Conservation (phyloP, 2,329 filamentous ascomycete species). For the Cordyceps tenuipes region DNA sequence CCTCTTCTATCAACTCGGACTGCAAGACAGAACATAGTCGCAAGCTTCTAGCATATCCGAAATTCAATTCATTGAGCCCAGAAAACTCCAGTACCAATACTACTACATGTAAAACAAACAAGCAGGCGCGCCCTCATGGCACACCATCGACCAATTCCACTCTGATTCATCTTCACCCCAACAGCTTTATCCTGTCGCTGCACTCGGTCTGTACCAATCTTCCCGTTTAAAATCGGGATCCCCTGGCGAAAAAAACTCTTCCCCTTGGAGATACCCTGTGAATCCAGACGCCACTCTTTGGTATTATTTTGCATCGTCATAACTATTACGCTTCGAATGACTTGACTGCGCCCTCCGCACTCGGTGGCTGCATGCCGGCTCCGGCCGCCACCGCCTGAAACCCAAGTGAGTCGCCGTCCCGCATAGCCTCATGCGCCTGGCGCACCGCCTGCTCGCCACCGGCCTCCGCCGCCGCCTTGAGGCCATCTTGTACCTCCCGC, state of each 20-base stretch:
- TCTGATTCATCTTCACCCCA: background rate
- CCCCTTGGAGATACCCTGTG: background rate
- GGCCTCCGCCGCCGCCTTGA: constrained; percentile 46
- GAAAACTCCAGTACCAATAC: constrained; percentile 12
- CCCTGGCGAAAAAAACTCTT: constrained; percentile 4
- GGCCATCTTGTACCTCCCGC: constrained; percentile 67
- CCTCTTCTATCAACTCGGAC: background rate
- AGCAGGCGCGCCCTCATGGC: background rate
- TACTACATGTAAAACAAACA: constrained; percentile 11
- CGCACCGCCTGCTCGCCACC: constrained; percentile 43
- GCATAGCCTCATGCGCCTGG: constrained; percentile 37
- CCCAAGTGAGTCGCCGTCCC: constrained; percentile 44
- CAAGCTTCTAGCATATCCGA: background rate
- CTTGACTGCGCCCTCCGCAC: constrained; percentile 47
- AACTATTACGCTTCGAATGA: constrained; percentile 43
- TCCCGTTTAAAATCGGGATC: background rate
- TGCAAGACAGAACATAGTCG: background rate
- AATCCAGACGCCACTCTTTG: constrained; percentile 11
- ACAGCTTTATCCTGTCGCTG: constrained; percentile 6
- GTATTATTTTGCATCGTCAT: constrained; percentile 10
- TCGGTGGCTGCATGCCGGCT: constrained; percentile 44
- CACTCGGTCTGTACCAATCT: constrained; percentile 7
- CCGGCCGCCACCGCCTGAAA: constrained; percentile 40
- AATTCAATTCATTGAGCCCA: constrained; percentile 11
- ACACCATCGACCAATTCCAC: background rate